phyloP scores from a whole-genome alignment of 2,329 filamentous ascomycete genomes.

The Amauroascus verrucosus region DNA sequence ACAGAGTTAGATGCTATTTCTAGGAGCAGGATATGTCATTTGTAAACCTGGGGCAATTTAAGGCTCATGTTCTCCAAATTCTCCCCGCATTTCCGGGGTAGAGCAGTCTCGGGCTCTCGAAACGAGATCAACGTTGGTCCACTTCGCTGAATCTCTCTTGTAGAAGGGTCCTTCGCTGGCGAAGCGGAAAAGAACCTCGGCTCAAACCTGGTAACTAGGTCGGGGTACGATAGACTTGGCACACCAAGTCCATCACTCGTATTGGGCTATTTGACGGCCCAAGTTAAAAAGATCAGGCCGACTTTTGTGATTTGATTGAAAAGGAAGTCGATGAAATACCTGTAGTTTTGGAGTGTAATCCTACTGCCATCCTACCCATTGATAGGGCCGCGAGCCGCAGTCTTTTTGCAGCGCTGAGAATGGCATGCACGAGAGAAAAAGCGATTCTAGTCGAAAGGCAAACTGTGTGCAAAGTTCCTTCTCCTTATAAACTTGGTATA shows the following conservation, averaged over 20 bases:
- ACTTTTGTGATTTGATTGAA: too few species aligned
- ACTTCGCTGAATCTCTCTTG: background rate
- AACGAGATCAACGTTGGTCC: background rate
- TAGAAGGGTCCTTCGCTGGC: background rate
- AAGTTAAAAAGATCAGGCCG: background rate
- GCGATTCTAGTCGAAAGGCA: too few species aligned
- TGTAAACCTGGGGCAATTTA: background rate
- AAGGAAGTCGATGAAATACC: too few species aligned
- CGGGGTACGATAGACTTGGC: background rate
- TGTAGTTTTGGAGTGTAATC: too few species aligned
- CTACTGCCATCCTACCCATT: too few species aligned
- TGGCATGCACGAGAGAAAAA: too few species aligned
- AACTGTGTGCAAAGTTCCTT: too few species aligned
- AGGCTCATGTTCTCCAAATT: background rate
- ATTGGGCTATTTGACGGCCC: background rate
- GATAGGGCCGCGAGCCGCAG: too few species aligned
- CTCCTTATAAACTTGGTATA: too few species aligned
- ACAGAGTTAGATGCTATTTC: background rate
- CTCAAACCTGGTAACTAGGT: background rate
- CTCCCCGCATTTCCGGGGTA: conserved; percentile 3
- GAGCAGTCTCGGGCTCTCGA: background rate
- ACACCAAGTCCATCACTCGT: background rate
- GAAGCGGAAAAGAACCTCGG: background rate
- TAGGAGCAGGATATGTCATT: too few species aligned
- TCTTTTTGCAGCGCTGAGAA: too few species aligned